Conservation (phyloP, 257 asterid species). For the Ballota nigra region DNA sequence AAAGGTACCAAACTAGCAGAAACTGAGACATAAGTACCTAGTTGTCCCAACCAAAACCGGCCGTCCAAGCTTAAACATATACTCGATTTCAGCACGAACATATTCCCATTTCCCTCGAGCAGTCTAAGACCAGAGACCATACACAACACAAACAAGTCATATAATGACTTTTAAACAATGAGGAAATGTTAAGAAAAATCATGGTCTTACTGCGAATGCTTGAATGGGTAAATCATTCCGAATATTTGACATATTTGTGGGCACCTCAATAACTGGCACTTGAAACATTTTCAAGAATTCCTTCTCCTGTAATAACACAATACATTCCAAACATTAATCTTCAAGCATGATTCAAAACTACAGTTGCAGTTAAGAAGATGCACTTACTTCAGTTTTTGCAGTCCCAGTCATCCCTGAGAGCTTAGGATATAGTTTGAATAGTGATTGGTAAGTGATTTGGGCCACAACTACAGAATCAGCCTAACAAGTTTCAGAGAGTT, state of each 20-base stretch:
- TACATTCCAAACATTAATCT: constrained; percentile 8
- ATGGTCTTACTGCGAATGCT: constrained; percentile 85
- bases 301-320: constrained; percentile 57
- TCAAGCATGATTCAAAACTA: constrained; percentile 12
- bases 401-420: constrained; percentile 99
- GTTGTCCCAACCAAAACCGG: constrained; percentile 98
- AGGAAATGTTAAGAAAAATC: neutral
- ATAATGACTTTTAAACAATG: constrained; percentile 9
- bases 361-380: constrained; percentile 18
- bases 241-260: constrained; percentile 84
- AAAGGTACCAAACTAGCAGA: constrained; percentile 24
- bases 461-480: constrained; percentile 97
- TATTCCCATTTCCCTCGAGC: constrained; percentile 91
- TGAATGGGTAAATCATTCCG: constrained; percentile 84
- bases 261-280: constrained; percentile 92
- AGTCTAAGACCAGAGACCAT: constrained; percentile 49
- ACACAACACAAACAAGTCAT: constrained; percentile 25
- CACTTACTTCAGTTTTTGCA: constrained; percentile 87
- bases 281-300: constrained; percentile 93
- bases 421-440: constrained; percentile 92
- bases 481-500: constrained; percentile 41
- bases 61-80: constrained; percentile 82
- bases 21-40: constrained; percentile 52
- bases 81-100: constrained; percentile 80
- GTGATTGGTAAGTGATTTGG: constrained; percentile 96